A percentile compares a stretch with the other conserved stretches of the same genome.
phyloP scores from a whole-genome alignment of 352 stramenopile species.

The Phytophthora tentaculata region DNA sequence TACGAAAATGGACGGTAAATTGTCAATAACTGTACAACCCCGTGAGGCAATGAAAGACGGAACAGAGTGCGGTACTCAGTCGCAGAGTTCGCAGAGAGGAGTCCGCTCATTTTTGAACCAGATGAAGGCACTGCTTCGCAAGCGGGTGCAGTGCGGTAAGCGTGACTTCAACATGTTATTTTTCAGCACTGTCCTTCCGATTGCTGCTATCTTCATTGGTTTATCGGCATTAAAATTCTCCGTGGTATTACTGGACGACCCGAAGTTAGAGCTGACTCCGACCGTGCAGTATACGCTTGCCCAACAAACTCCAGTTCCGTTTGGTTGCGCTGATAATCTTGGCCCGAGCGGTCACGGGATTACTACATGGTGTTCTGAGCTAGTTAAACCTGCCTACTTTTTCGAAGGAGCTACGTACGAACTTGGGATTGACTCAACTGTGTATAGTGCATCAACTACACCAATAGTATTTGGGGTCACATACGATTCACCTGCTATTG shows the following conservation, averaged over 20 bases:
- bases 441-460: constrained; percentile 41
- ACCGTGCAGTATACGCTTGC: constrained; percentile 42
- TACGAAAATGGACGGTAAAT: not conserved
- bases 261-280: constrained; percentile 45
- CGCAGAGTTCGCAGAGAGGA: not conserved
- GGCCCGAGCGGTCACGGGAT: constrained; percentile 27
- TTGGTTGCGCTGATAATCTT: constrained; percentile 42
- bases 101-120: constrained; percentile 37
- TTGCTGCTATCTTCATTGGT: constrained; percentile 71
- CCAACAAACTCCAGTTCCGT: constrained; percentile 47
- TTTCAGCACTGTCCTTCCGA: constrained; percentile 75
- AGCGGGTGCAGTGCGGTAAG: constrained; percentile 57
- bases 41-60: constrained; percentile 12
- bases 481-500: constrained; percentile 49
- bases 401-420: constrained; percentile 33
- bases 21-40: not conserved
- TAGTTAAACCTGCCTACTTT: constrained; percentile 23
- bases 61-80: not conserved
- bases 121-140: constrained; percentile 62
- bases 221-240: constrained; percentile 65
- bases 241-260: constrained; percentile 56
- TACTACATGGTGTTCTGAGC: constrained; percentile 27
- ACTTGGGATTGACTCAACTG: constrained; percentile 38
- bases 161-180: constrained; percentile 75
- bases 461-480: constrained; percentile 61